Conservation (phyloP, 2,329 filamentous ascomycete species). For the Penicillium sp. region DNA sequence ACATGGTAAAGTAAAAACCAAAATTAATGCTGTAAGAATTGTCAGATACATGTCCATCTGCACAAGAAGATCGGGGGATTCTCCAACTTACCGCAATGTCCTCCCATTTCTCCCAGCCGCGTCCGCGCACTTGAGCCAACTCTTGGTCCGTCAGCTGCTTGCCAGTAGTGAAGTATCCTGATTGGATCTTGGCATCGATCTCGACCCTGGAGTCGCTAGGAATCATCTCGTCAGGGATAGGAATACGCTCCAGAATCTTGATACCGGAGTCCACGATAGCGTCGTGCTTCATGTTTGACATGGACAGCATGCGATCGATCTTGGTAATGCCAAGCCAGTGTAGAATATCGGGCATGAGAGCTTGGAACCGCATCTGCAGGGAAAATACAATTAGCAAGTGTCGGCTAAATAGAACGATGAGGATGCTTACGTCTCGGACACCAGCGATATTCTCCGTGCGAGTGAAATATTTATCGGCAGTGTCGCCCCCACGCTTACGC, state of each 20-base stretch:
- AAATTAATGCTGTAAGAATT: slow-evolving; percentile 18
- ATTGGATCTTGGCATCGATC: slow-evolving; percentile 97
- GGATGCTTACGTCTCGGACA: slow-evolving; percentile 64
- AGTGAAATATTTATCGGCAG: slow-evolving; percentile 70
- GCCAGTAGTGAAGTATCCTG: slow-evolving; percentile 82
- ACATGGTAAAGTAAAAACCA: too few species aligned
- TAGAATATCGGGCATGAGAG: slow-evolving; percentile 94
- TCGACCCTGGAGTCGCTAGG: slow-evolving; percentile 95
- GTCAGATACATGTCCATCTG: not conserved
- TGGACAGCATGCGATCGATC: slow-evolving; percentile 97
- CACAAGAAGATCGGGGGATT: not conserved
- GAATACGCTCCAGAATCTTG: slow-evolving; percentile 83
- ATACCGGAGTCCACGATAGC: slow-evolving; percentile 53
- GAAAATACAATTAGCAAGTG: slow-evolving; percentile 14
- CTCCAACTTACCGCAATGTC: slow-evolving; percentile 44
- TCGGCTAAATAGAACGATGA: not conserved
- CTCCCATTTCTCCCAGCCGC: slow-evolving; percentile 76
- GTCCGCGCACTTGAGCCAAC: slow-evolving; percentile 78
- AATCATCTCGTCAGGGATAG: slow-evolving; percentile 90
- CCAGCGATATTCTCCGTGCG: slow-evolving; percentile 98
- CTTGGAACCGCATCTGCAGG: slow-evolving; percentile 87
- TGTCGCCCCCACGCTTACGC: slow-evolving; percentile 44
- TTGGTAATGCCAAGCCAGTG: slow-evolving; percentile 99
- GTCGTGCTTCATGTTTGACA: slow-evolving; percentile 74
- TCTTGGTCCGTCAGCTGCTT: slow-evolving; percentile 87